Percentiles rank a stretch among this genome's conserved stretches.
phyloP scores from a whole-genome alignment of 2,329 filamentous ascomycete species.

The Chaetomiaceae sp. region DNA sequence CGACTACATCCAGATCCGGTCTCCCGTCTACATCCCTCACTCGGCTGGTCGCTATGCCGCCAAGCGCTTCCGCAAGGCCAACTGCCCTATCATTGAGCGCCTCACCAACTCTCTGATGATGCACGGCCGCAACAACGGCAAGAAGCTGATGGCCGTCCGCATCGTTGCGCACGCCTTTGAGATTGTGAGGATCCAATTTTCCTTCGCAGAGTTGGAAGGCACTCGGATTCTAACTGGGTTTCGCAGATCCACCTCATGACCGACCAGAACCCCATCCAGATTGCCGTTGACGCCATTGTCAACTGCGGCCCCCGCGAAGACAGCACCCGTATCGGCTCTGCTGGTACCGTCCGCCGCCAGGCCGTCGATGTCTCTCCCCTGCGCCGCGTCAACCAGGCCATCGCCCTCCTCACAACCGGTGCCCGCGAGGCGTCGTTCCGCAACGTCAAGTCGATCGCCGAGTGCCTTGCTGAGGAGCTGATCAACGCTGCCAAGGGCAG shows the following conservation, averaged over 20 bases:
- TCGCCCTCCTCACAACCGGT: conserved; percentile 97
- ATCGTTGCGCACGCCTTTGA: conserved; percentile 99
- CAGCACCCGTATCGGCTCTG: conserved; percentile 98
- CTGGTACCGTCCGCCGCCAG: conserved; percentile 99
- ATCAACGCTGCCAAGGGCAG: conserved; percentile 99
- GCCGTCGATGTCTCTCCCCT: conserved; percentile 99
- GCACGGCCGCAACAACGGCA: conserved; percentile 99
- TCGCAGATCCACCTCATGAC: conserved; percentile 98
- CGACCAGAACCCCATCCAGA: conserved; percentile 99
- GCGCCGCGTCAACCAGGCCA: conserved; percentile 99
- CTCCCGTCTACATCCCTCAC: conserved; percentile 98
- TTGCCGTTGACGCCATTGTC: conserved; percentile 98
- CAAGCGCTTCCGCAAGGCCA: conserved; percentile 99
- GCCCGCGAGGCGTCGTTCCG: conserved; percentile 98
- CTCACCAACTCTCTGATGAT: conserved; percentile 99
- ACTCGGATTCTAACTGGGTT: conserved; percentile 28
- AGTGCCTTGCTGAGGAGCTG: conserved; percentile 99
- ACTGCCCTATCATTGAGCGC: conserved; percentile 99
- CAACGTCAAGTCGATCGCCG: conserved; percentile 99
- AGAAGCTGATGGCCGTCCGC: conserved; percentile 99
- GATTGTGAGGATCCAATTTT: conserved; percentile 61
- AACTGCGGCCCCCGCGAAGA: conserved; percentile 99
- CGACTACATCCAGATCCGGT: conserved; percentile 99
- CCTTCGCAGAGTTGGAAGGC: not conserved
- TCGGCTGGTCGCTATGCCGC: conserved; percentile 96